Conservation (phyloP, 139 green algal species). For the Chlamydomonas incerta region DNA sequence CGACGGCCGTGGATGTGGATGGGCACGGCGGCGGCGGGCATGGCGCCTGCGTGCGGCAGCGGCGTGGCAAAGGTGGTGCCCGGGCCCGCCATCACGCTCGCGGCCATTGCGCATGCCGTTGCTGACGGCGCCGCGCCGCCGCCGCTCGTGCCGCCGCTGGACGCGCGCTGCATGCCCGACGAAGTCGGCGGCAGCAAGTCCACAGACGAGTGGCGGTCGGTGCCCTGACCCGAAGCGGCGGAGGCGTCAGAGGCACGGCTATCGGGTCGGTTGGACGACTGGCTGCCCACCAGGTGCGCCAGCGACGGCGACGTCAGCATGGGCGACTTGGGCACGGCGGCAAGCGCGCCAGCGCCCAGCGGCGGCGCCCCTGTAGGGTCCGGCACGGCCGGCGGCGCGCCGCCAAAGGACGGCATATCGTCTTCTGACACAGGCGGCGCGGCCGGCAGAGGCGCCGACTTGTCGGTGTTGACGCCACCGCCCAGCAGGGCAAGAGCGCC, state of each 20-base stretch:
- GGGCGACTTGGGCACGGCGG: not conserved
- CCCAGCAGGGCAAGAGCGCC: conserved; percentile 10
- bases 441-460: not conserved
- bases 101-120: not conserved
- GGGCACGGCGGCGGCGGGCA: not conserved
- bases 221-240: not conserved
- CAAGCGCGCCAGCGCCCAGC: no score
- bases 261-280: not conserved
- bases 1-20: conserved; percentile 40
- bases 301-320: conserved; percentile 12
- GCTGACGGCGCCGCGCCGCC: no score
- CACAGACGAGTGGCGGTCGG: not conserved
- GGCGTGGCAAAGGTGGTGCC: not conserved
- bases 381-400: no score
- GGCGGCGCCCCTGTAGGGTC: no score
- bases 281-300: not conserved
- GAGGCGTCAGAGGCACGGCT: not conserved
- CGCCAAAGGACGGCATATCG: no score
- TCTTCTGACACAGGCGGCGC: no score
- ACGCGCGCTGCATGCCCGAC: no score
- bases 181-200: not conserved
- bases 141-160: no score
- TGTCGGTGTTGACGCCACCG: not conserved
- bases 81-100: not conserved
- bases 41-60: not conserved